These are phyloP conservation scores for Chrysanthemum makinoi DNA, from an alignment of 129 eudicot species.

Conservation along the genomic window DNA sequence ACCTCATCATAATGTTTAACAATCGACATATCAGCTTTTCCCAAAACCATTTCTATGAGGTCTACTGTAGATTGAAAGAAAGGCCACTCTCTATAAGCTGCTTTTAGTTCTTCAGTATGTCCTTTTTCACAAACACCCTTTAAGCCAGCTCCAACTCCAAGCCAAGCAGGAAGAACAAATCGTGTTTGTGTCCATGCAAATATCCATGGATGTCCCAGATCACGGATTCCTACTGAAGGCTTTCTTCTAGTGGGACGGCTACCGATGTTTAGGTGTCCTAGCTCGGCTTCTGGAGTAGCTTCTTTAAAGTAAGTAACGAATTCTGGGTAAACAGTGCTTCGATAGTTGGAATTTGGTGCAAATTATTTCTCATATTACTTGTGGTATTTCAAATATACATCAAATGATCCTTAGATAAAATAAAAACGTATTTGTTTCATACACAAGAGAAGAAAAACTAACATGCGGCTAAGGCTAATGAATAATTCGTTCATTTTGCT, in stretches of 20 bases:
- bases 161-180: conserved; percentile 49
- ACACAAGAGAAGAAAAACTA: background rate
- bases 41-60: conserved; percentile 85
- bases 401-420: background rate
- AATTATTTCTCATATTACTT: too few species aligned
- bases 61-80: conserved; percentile 79
- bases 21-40: conserved; percentile 67
- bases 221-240: conserved; percentile 58
- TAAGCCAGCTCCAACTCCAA: conserved; percentile 89
- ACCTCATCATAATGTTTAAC: conserved; percentile 74
- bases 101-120: conserved; percentile 50
- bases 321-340: conserved; percentile 84
- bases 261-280: conserved; percentile 88
- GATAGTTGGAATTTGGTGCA: too few species aligned
- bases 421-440: background rate
- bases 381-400: conserved; percentile 47
- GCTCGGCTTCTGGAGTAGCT: conserved; percentile 97
- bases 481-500: background rate
- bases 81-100: conserved; percentile 85
- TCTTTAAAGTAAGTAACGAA: conserved; percentile 84
- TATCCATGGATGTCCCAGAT: conserved; percentile 92
- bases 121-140: conserved; percentile 74
- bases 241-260: conserved; percentile 84
- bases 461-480: conserved; percentile 1
- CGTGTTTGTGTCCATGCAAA: conserved; percentile 61